Evolutionary conservation across 1,284 basidiomycete species (phyloP), one percentile per base, ranked within the genome.

Genomic region (Athelia sp.): DNA sequence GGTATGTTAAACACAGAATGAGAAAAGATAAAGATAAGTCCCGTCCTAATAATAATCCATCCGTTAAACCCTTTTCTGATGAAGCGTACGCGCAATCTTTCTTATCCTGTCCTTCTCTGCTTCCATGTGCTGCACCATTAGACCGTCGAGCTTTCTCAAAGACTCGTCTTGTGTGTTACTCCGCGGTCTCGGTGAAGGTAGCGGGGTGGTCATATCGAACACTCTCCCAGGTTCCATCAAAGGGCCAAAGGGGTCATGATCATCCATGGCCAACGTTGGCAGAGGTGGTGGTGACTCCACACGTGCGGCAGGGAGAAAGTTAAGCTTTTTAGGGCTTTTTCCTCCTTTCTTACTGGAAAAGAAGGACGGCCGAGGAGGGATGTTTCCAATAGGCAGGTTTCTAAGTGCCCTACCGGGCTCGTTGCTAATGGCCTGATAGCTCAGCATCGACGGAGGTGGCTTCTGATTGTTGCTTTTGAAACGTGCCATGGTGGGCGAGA

Each of bases 51-150:
- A 40, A 8, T 8, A n/a, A 40, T 21, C n/a, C n/a, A 40, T 40
- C 36, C 36, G 19, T 40, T n/a, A 21, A 40, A n/a, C n/a, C 19
- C n/a, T 40, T 40, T 6, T n/a, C 19, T 40, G n/a, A 9, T 40
- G 36, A 40, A 40, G 19, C n/a, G 36, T 40, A 6, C 36, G 36
- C 8, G 87, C 80, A 60, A 90, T 88, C 64, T 79, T 72, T 69
- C 76, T 82, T 59, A 90, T 74, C 36, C 77, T 81, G 59, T 87
- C 82, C 69, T 80, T 82, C 67, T 90, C 78, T 47, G 79, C 74
- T 65, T 84, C 82, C 70, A 90, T 84, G 63, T 90, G 87, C 63
- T 83, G 78, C 49, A 81, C 66, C 48, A 90, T 67, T 78, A 90
- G 76, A 56, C 85, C 87, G 61, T 90, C 86, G 55, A 90, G 66